phyloP scores from a whole-genome alignment of 345 rosid genomes.

The Moricandia arvensis region DNA sequence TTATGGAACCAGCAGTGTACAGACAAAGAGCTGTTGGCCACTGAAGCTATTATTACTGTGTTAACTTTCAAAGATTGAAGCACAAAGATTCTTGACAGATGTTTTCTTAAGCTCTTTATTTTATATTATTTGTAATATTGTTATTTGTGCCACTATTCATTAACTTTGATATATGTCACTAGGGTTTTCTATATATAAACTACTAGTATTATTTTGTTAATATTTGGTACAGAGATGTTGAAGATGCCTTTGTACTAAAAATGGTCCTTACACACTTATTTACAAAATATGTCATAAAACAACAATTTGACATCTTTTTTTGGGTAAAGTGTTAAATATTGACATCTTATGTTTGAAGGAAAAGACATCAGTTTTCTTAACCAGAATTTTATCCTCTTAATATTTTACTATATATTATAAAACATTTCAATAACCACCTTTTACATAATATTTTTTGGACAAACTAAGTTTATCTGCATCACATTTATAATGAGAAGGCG shows the following conservation, averaged over 20 bases:
- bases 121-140: conserved; percentile 17
- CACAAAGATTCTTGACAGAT: conserved; percentile 41
- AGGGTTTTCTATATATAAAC: conserved; percentile 16
- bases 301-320: neutral
- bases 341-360: no score
- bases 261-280: conserved; percentile 16
- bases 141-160: conserved; percentile 33
- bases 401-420: no score
- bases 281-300: neutral
- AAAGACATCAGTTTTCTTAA: neutral
- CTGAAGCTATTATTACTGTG: conserved; percentile 44
- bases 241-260: conserved; percentile 16
- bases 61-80: conserved; percentile 31
- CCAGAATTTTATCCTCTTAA: neutral
- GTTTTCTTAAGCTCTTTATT: conserved; percentile 16
- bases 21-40: conserved; percentile 74
- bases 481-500: neutral
- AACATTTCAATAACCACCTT: neutral
- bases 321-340: neutral
- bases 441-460: neutral
- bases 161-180: conserved; percentile 3
- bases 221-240: conserved; percentile 26
- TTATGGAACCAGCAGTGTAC: conserved; percentile 61
- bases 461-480: neutral
- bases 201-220: conserved; percentile 4